These are phyloP conservation scores for Podospora comata DNA, from an alignment of 495 filamentous ascomycete genomes.

Conservation along the genomic window DNA sequence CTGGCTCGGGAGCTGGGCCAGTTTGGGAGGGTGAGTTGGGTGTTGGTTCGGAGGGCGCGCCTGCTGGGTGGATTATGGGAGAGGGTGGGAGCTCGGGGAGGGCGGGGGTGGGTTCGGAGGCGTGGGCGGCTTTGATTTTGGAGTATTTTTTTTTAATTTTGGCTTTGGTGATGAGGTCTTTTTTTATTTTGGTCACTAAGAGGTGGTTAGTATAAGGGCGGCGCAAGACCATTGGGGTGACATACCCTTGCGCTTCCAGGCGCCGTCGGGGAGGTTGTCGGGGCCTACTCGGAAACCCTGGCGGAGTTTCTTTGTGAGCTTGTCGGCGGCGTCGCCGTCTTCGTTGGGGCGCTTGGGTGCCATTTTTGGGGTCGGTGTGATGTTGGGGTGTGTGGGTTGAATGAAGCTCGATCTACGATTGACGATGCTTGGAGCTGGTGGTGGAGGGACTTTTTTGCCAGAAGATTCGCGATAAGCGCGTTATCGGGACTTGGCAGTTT, in stretches of 20 bases:
- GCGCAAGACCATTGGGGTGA: background rate
- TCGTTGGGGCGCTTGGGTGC: conserved; percentile 60
- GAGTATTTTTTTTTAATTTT: conserved; percentile 91
- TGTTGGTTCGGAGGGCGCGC: conserved; percentile 37
- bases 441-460: conserved; percentile 6
- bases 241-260: conserved; percentile 83
- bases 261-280: conserved; percentile 88
- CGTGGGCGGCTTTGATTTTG: conserved; percentile 66
- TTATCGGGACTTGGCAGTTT: background rate
- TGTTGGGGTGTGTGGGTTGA: background rate
- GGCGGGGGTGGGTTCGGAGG: conserved; percentile 66
- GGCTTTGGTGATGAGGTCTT: conserved; percentile 84
- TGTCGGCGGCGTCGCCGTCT: conserved; percentile 40
- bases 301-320: conserved; percentile 45
- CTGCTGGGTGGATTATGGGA: conserved; percentile 65
- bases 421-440: background rate
- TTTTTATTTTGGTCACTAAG: conserved; percentile 86
- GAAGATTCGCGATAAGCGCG: conserved; percentile 8
- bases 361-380: conserved; percentile 47
- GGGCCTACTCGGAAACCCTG: conserved; percentile 73
- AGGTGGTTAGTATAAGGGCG: conserved; percentile 10
- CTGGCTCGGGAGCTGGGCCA: background rate
- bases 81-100: conserved; percentile 64
- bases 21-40: conserved; percentile 6
- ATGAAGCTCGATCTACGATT: background rate